Evolutionary conservation across 2,329 filamentous ascomycete species (phyloP).

Genomic region (Colletotrichum viniferum): DNA sequence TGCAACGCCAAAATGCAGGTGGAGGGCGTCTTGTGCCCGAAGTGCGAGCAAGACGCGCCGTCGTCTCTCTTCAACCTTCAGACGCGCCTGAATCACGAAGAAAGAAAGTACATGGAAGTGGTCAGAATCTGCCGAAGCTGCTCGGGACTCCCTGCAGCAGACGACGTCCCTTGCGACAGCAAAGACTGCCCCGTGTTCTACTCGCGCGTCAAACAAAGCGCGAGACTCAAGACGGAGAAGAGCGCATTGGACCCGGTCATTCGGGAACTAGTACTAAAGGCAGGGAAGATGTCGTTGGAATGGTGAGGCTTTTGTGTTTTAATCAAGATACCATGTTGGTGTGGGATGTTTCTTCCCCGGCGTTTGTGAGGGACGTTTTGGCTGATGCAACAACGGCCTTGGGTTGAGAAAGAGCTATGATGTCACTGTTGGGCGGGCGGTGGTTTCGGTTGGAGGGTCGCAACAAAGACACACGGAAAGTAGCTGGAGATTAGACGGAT

Average conservation of each 20-base stretch:
- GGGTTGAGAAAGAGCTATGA: background rate
- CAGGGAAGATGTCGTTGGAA: conserved; percentile 32
- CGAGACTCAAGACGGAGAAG: conserved; percentile 47
- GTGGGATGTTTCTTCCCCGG: background rate
- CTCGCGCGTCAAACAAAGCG: conserved; percentile 68
- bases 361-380: background rate
- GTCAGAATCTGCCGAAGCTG: conserved; percentile 80
- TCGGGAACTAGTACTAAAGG: conserved; percentile 30
- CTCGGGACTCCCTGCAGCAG: conserved; percentile 71
- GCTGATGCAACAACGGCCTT: background rate
- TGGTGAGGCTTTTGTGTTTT: conserved; percentile 31
- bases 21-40: conserved; percentile 55
- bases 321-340: background rate
- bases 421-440: background rate
- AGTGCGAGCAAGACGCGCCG: conserved; percentile 60
- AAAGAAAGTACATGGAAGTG: conserved; percentile 68
- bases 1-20: conserved; percentile 64
- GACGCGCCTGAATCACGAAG: conserved; percentile 63
- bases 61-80: conserved; percentile 69
- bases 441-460: background rate
- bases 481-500: background rate
- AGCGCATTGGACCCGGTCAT: conserved; percentile 36
- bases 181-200: conserved; percentile 95
- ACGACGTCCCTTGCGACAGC: conserved; percentile 86
- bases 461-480: background rate